A percentile compares a stretch with the other conserved stretches of the same genome.
Conservation (phyloP, 441 rosid genomes). For the Adansonia grandidieri region DNA sequence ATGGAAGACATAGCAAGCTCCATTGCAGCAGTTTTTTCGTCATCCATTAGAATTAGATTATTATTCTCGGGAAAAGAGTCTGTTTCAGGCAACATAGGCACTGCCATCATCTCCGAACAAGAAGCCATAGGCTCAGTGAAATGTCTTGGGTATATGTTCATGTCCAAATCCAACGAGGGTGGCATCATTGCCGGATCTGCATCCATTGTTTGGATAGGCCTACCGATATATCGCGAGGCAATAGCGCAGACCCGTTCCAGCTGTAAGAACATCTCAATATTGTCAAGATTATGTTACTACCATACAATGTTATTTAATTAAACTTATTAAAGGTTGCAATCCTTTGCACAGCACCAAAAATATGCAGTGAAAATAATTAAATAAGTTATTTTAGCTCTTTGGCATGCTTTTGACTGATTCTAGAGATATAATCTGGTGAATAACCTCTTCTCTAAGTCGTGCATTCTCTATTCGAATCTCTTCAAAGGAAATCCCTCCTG, state of each 20-base stretch:
- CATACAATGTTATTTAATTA: too few relatives aligned
- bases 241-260: constrained; percentile 73
- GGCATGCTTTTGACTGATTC: too few relatives aligned
- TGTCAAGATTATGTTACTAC: not conserved
- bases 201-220: constrained; percentile 52
- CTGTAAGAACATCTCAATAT: constrained; percentile 42
- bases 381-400: too few relatives aligned
- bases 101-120: constrained; percentile 55
- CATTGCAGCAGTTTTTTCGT: constrained; percentile 74
- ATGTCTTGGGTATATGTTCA: constrained; percentile 67
- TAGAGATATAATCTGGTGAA: not conserved
- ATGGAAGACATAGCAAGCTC: constrained; percentile 73
- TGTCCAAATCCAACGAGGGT: constrained; percentile 75
- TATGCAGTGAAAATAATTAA: too few relatives aligned
- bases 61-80: constrained; percentile 46
- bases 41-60: constrained; percentile 57
- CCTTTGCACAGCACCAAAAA: too few relatives aligned
- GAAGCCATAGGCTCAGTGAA: constrained; percentile 44
- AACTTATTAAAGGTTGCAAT: too few relatives aligned
- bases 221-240: constrained; percentile 57
- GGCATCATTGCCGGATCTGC: constrained; percentile 47
- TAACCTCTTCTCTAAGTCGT: constrained; percentile 83
- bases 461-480: constrained; percentile 85
- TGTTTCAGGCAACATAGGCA: constrained; percentile 52
- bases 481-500: constrained; percentile 69